Conservation (phyloP, 139 green algal species). For the Tetradesmus lagerheimii region DNA sequence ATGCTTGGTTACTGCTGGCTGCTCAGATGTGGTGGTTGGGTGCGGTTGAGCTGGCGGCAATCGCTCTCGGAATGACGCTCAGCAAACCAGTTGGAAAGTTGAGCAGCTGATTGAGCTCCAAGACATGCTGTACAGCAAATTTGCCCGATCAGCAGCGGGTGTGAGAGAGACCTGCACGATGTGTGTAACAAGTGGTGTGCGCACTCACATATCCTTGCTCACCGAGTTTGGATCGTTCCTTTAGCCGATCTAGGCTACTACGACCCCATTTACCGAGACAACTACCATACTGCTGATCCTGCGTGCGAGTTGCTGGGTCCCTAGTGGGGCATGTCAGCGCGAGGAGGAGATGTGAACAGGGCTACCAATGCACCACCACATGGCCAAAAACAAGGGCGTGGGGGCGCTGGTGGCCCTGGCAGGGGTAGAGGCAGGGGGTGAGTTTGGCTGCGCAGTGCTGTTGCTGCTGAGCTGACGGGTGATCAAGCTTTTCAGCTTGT, state of each 20-base stretch:
- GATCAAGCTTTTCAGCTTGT: not conserved
- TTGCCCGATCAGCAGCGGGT: too few species aligned
- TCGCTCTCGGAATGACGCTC: not conserved
- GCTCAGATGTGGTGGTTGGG: not conserved
- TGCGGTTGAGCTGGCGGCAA: not conserved
- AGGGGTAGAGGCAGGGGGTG: conserved; percentile 21
- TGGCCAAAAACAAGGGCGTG: conserved; percentile 15
- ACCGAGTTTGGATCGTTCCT: not conserved
- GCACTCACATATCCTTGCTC: not conserved
- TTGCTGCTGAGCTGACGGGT: conserved; percentile 17
- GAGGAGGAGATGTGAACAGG: conserved; percentile 26
- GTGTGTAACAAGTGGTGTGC: conserved; percentile 1
- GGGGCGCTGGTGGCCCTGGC: conserved; percentile 31
- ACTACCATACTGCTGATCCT: not conserved
- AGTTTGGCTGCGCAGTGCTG: conserved; percentile 8
- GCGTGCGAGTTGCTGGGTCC: not conserved
- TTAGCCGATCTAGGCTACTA: conserved; percentile 38
- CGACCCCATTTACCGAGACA: not conserved
- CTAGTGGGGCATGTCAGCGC: conserved; percentile 25
- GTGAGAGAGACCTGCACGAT: not conserved
- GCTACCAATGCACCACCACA: conserved; percentile 28
- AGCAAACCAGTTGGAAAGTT: not conserved
- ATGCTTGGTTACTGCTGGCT: not conserved
- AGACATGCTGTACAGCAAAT: not conserved
- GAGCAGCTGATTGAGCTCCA: not conserved